Conservation (phyloP, 2,329 filamentous ascomycete species). For the Arthrobotrys sphaeroides region DNA sequence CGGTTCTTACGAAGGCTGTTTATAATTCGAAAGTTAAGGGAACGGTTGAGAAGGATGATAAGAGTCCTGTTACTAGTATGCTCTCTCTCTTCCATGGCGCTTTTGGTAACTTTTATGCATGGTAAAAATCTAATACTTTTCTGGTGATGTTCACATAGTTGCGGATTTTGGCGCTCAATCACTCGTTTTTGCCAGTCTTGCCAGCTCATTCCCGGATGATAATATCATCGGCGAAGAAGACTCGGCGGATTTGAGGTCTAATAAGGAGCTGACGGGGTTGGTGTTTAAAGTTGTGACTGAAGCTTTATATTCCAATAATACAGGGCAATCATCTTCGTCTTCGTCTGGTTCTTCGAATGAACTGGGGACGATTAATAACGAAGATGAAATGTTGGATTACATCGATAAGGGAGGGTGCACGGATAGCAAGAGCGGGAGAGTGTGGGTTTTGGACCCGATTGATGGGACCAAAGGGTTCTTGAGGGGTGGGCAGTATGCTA, state of each 20-base stretch:
- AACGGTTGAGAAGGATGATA: conserved; percentile 92
- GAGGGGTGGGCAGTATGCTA: conserved; percentile 94
- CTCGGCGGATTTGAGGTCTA: conserved; percentile 77
- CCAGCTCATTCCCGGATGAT: conserved; percentile 87
- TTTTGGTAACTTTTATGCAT: too few species aligned
- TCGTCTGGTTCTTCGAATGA: conserved; percentile 15
- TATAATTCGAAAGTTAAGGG: conserved; percentile 92
- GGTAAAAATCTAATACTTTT: neutral
- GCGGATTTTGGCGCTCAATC: conserved; percentile 98
- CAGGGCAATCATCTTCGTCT: neutral
- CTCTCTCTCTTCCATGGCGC: neutral
- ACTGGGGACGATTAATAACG: conserved; percentile 71
- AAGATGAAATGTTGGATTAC: conserved; percentile 73
- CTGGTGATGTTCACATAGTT: conserved; percentile 61
- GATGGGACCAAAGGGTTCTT: conserved; percentile 98
- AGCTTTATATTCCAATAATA: conserved; percentile 1
- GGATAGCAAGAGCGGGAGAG: conserved; percentile 77
- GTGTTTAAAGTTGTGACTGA: conserved; percentile 71
- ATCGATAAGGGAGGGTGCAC: conserved; percentile 75
- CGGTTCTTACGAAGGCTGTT: conserved; percentile 78
- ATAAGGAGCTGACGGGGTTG: conserved; percentile 74
- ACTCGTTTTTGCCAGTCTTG: conserved; percentile 89
- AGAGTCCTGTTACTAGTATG: conserved; percentile 84
- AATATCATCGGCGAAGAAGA: conserved; percentile 96
- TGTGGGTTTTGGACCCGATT: conserved; percentile 97